Conservation (phyloP, 2,329 filamentous ascomycete genomes). For the Proliferodiscus dingleyae region DNA sequence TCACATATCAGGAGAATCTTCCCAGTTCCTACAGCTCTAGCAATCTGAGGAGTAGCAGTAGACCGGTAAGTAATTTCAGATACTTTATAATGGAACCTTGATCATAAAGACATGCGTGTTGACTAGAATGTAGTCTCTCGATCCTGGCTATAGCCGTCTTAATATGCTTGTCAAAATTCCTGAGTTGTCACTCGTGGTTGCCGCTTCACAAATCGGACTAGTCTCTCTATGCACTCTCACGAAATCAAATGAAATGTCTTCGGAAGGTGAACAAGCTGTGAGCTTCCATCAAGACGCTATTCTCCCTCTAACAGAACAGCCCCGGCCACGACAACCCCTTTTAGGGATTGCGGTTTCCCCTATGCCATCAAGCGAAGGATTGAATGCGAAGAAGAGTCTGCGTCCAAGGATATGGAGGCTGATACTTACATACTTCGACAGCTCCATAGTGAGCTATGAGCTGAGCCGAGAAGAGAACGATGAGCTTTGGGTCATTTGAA, state of each 20-base stretch:
- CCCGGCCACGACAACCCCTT: slow-evolving; percentile 45
- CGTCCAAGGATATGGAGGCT: slow-evolving; percentile 54
- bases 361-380: slow-evolving; percentile 43
- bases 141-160: slow-evolving; percentile 43
- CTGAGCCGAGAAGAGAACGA: slow-evolving; percentile 41
- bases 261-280: slow-evolving; percentile 6
- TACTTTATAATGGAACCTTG: neutral
- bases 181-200: slow-evolving; percentile 63
- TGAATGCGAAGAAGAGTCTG: slow-evolving; percentile 17
- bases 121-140: neutral
- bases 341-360: slow-evolving; percentile 65
- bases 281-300: slow-evolving; percentile 50
- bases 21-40: neutral
- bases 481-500: slow-evolving; percentile 24
- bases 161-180: slow-evolving; percentile 62
- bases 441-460: slow-evolving; percentile 67
- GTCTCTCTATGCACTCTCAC: slow-evolving; percentile 60
- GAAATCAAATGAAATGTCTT: slow-evolving; percentile 29
- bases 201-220: slow-evolving; percentile 62
- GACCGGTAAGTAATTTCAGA: too few species aligned
- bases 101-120: neutral
- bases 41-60: neutral
- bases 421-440: slow-evolving; percentile 67
- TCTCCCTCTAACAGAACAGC: slow-evolving; percentile 35
- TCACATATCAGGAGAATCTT: neutral